phyloP scores from a whole-genome alignment of 371 early-diverging fungal genomes.

The Mucor indicus region DNA sequence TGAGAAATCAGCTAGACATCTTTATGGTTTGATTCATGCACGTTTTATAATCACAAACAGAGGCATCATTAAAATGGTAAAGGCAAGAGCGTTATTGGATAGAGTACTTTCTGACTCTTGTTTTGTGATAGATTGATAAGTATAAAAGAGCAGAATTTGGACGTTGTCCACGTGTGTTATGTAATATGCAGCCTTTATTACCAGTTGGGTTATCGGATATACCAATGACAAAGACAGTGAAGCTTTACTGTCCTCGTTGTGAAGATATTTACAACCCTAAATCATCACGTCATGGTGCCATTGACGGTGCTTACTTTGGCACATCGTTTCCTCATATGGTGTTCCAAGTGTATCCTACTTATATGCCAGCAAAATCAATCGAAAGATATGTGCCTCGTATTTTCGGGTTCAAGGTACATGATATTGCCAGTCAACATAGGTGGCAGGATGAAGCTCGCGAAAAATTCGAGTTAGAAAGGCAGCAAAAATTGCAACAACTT shows the following conservation, averaged over 20 bases:
- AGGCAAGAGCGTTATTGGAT: too few species aligned
- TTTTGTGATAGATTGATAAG: conserved; percentile 72
- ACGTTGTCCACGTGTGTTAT: conserved; percentile 90
- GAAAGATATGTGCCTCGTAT: conserved; percentile 91
- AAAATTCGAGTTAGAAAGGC: too few species aligned
- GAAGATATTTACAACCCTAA: conserved; percentile 94
- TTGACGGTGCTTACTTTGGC: conserved; percentile 98
- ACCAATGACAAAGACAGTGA: conserved; percentile 79
- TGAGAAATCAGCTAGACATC: conserved; percentile 76
- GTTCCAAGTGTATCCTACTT: conserved; percentile 88
- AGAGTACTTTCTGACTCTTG: conserved; percentile 39
- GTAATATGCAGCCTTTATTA: conserved; percentile 78
- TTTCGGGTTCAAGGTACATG: conserved; percentile 94
- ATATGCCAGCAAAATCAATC: conserved; percentile 62
- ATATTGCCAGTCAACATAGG: conserved; percentile 80
- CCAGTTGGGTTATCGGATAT: conserved; percentile 91
- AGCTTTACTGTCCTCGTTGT: conserved; percentile 91
- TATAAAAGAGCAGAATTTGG: conserved; percentile 92
- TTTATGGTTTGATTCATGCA: conserved; percentile 93
- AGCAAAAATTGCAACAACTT: too few species aligned
- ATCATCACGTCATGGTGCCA: conserved; percentile 69
- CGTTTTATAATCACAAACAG: conserved; percentile 87
- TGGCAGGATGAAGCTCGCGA: conserved; percentile 84
- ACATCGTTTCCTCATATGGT: conserved; percentile 97
- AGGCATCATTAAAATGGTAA: conserved; percentile 86